phyloP scores from a whole-genome alignment of 768 basidiomycete genomes.

The Mycena rosella region DNA sequence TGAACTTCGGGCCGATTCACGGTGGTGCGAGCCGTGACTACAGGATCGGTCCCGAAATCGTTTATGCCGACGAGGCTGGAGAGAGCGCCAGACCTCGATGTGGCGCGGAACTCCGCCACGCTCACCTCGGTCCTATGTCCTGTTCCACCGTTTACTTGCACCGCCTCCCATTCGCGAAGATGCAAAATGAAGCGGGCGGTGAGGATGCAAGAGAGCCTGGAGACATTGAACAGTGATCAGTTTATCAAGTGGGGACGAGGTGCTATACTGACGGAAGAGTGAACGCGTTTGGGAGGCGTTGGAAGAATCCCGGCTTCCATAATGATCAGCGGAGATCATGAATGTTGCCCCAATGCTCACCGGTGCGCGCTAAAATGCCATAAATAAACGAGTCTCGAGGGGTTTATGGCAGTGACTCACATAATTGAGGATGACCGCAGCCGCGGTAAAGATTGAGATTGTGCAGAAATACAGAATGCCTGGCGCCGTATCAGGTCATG shows the following conservation, averaged over 20 bases:
- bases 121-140: neutral
- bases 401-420: neutral
- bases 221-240: neutral
- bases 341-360: neutral
- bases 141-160: neutral
- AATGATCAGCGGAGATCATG: neutral
- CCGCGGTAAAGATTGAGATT: constrained; percentile 23
- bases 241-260: neutral
- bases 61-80: constrained; percentile 13
- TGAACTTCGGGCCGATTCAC: too few species aligned
- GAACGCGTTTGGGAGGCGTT: constrained; percentile 30
- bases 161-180: constrained; percentile 20
- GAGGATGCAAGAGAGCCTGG: constrained; percentile 27
- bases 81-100: neutral
- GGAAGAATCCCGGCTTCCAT: constrained; percentile 27
- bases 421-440: constrained; percentile 26
- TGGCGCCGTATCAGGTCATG: neutral
- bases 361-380: constrained; percentile 10
- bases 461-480: constrained; percentile 42
- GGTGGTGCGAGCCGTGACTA: too few species aligned
- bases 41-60: constrained; percentile 25
- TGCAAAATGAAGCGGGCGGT: constrained; percentile 28
- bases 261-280: constrained; percentile 19
- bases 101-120: constrained; percentile 9
- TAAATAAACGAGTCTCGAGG: neutral